phyloP scores from a whole-genome alignment of 257 asterid genomes.

The Apocynum venetum region DNA sequence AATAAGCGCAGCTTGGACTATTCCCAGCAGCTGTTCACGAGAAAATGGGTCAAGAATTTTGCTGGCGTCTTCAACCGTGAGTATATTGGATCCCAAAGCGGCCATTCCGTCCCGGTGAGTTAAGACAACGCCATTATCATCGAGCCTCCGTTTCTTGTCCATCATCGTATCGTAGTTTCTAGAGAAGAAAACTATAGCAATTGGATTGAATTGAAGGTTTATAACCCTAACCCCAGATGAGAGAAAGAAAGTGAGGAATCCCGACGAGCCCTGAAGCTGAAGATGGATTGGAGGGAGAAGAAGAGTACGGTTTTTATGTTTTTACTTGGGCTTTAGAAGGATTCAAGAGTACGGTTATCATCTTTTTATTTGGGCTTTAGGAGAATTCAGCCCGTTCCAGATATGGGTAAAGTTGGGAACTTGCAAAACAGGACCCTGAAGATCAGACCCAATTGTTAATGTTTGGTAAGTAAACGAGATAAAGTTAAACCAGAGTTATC shows the following conservation, averaged over 20 bases:
- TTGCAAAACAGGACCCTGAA: neutral
- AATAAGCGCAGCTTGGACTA: constrained; percentile 54
- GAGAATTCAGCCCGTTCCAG: neutral
- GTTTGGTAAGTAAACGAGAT: neutral
- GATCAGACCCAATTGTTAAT: neutral
- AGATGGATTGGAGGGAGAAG: neutral
- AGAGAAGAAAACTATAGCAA: neutral
- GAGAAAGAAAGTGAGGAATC: neutral
- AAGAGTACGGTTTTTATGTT: neutral
- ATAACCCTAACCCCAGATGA: constrained; percentile 22
- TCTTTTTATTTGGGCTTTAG: neutral
- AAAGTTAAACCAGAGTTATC: neutral
- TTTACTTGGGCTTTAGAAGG: neutral
- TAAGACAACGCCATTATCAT: constrained; percentile 49
- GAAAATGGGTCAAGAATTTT: constrained; percentile 57
- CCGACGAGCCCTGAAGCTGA: neutral
- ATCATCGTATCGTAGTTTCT: constrained; percentile 12
- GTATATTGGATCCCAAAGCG: constrained; percentile 27
- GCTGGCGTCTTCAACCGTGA: constrained; percentile 57
- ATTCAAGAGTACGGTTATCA: neutral
- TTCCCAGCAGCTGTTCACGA: constrained; percentile 60
- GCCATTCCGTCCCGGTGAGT: constrained; percentile 25
- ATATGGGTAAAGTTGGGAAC: too few relatives aligned
- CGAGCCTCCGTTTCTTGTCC: constrained; percentile 78
- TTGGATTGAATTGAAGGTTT: neutral